Percentiles rank a stretch among this genome's conserved stretches.
Conservation (phyloP, 208 protist genomes). For the Crithidia fasciculata region DNA sequence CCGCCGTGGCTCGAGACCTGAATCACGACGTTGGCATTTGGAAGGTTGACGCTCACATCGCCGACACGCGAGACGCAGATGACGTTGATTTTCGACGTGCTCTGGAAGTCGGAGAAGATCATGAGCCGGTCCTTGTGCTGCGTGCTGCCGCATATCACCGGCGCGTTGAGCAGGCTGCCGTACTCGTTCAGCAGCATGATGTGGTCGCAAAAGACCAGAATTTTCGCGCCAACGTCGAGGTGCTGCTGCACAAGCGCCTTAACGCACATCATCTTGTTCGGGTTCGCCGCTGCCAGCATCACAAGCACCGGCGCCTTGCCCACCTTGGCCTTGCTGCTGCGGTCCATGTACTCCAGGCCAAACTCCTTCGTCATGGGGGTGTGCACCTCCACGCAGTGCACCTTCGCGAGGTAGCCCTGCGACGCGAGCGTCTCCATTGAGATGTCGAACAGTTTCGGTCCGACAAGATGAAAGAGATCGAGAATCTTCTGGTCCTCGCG, state of each 20-base stretch:
- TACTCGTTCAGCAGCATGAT: constrained; percentile 96
- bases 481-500: constrained; percentile 98
- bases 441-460: constrained; percentile 99
- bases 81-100: constrained; percentile 87
- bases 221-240: constrained; percentile 93
- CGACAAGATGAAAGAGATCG: constrained; percentile 98
- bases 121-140: constrained; percentile 91
- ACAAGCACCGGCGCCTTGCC: constrained; percentile 61
- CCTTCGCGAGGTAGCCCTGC: constrained; percentile 96
- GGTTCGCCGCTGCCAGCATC: constrained; percentile 86
- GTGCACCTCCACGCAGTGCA: constrained; percentile 98
- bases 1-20: constrained; percentile 98
- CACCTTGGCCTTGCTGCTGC: constrained; percentile 36
- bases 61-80: constrained; percentile 98
- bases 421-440: constrained; percentile 98
- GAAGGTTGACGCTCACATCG: constrained; percentile 98
- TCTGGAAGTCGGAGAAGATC: constrained; percentile 95
- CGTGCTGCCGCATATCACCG: constrained; percentile 96
- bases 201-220: constrained; percentile 99
- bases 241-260: constrained; percentile 95
- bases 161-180: constrained; percentile 80
- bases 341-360: constrained; percentile 89
- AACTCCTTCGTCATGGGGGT: constrained; percentile 98
- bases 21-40: constrained; percentile 99
- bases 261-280: constrained; percentile 91